phyloP scores from a whole-genome alignment of 768 basidiomycete genomes.

The Candolleomyces eurysporus region DNA sequence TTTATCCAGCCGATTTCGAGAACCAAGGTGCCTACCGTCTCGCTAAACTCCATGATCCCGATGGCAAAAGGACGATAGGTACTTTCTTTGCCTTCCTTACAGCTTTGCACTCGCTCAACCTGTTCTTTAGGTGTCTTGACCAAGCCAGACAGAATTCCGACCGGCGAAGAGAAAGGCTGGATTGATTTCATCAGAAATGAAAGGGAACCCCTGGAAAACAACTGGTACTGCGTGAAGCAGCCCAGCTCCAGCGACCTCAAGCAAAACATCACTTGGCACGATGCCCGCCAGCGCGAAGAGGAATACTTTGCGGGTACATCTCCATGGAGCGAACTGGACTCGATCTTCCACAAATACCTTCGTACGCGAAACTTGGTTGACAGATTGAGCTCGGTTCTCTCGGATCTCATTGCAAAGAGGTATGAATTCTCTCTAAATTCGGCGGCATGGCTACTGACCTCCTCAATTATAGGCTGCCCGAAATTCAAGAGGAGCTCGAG shows the following conservation, averaged over 20 bases:
- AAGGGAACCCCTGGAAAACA: constrained; percentile 46
- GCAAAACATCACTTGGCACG: constrained; percentile 52
- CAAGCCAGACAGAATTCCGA: constrained; percentile 66
- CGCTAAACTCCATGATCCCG: constrained; percentile 56
- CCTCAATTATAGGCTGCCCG: constrained; percentile 47
- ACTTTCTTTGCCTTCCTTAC: constrained; percentile 10
- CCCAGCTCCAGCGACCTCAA: constrained; percentile 50
- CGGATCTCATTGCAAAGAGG: constrained; percentile 63
- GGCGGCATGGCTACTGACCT: constrained; percentile 33
- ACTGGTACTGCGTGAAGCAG: constrained; percentile 62
- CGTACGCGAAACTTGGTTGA: constrained; percentile 57
- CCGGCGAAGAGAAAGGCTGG: constrained; percentile 57
- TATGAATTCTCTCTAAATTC: constrained; percentile 40
- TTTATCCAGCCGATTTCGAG: constrained; percentile 65
- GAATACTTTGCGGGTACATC: constrained; percentile 50
- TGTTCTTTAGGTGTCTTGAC: constrained; percentile 59
- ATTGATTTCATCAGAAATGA: constrained; percentile 55
- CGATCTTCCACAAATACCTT: constrained; percentile 48
- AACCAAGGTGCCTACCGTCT: constrained; percentile 75
- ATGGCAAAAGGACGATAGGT: constrained; percentile 73
- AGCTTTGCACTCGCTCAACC: not conserved
- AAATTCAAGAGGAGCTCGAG: constrained; percentile 58
- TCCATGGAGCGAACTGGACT: constrained; percentile 57
- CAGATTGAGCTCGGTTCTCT: constrained; percentile 57
- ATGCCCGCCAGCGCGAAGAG: constrained; percentile 58